Evolutionary conservation across 2,329 filamentous ascomycete genomes (phyloP).

Genomic region (Paracoccidioides brasiliensis): DNA sequence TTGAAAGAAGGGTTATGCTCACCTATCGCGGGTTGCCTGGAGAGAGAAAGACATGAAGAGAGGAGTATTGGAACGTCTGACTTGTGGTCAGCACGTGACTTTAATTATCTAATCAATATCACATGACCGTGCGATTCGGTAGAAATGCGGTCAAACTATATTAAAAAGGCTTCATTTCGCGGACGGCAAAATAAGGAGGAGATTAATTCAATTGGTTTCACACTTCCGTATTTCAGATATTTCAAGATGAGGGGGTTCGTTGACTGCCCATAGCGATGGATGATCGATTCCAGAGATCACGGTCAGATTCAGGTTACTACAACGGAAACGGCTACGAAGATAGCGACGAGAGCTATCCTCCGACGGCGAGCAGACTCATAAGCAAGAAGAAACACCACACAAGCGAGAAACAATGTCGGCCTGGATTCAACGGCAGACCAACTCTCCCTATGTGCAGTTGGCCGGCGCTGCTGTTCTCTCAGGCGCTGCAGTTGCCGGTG

Average conservation of each 20-base stretch:
- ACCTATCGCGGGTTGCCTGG: neutral
- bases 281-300: neutral
- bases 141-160: neutral
- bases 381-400: neutral
- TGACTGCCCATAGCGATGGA: neutral
- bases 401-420: slow-evolving; percentile 25
- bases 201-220: neutral
- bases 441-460: slow-evolving; percentile 31
- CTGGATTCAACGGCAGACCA: slow-evolving; percentile 32
- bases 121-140: too few species aligned
- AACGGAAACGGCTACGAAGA: neutral
- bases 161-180: neutral
- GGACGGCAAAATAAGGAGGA: neutral
- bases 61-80: too few species aligned
- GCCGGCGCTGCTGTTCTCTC: slow-evolving; percentile 31
- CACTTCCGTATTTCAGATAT: neutral
- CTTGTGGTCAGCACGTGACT: neutral
- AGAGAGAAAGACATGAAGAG: too few species aligned
- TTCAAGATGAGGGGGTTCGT: neutral
- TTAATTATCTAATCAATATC: neutral
- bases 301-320: neutral
- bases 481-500: slow-evolving; percentile 33
- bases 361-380: neutral
- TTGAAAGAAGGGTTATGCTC: neutral
- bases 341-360: neutral